A percentile compares a stretch with the other conserved stretches of the same genome.
These are phyloP conservation scores for Crithidia acanthocephali DNA, from an alignment of 208 protist genomes.

Conservation along the genomic window DNA sequence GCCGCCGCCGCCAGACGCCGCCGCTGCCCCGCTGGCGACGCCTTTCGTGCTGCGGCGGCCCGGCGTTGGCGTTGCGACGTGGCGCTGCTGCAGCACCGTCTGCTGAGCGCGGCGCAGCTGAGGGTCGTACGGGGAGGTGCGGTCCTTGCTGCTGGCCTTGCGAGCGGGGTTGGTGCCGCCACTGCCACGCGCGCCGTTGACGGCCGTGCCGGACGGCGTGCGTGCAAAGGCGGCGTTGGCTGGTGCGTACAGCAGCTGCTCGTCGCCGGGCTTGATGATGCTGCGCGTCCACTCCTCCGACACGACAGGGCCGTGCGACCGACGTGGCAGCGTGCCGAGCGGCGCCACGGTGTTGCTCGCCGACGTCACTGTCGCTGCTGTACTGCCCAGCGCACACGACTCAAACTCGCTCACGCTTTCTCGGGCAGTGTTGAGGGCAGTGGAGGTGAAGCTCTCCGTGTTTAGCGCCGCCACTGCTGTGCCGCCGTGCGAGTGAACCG, in stretches of 20 bases:
- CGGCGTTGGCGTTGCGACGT: conserved; percentile 25
- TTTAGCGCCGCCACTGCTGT: neutral
- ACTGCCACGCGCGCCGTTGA: conserved; percentile 18
- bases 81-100: conserved; percentile 27
- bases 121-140: conserved; percentile 22
- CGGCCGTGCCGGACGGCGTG: conserved; percentile 12
- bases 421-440: conserved; percentile 17
- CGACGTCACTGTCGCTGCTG: neutral
- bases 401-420: conserved; percentile 12
- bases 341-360: neutral
- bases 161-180: neutral
- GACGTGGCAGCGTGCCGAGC: neutral
- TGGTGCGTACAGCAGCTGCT: conserved; percentile 67
- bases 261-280: conserved; percentile 75
- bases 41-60: conserved; percentile 16
- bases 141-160: conserved; percentile 6
- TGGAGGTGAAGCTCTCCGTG: conserved; percentile 11
- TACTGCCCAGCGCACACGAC: neutral
- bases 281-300: conserved; percentile 81
- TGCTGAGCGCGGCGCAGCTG: conserved; percentile 30
- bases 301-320: conserved; percentile 49
- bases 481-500: too few relatives aligned
- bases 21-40: conserved; percentile 3
- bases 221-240: conserved; percentile 8
- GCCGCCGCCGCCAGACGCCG: conserved; percentile 7